Percentiles rank a stretch among this genome's conserved stretches.
Conservation (phyloP, 805 yeast species). For the Metschnikowia santaceciliae region DNA sequence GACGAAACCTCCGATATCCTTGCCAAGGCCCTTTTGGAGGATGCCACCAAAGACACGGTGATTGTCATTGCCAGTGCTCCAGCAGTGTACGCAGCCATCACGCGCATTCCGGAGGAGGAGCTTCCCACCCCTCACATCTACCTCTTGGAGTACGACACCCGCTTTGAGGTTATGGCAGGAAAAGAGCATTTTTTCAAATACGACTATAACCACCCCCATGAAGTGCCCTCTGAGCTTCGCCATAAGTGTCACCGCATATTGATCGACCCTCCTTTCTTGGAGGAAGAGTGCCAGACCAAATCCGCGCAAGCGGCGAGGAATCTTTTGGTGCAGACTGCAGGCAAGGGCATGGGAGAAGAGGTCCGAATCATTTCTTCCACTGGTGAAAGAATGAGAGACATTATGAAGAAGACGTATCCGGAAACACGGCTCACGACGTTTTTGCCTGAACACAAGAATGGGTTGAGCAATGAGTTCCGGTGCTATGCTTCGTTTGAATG, state of each 20-base stretch:
- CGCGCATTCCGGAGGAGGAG: conserved; percentile 44
- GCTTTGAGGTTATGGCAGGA: conserved; percentile 74
- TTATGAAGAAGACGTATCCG: conserved; percentile 62
- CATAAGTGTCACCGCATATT: conserved; percentile 67
- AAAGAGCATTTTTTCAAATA: conserved; percentile 61
- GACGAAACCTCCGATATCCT: conserved; percentile 67
- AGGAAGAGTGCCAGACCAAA: conserved; percentile 75
- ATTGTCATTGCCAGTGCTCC: conserved; percentile 85
- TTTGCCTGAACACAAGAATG: conserved; percentile 77
- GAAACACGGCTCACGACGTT: conserved; percentile 62
- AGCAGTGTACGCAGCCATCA: conserved; percentile 82
- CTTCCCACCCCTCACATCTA: conserved; percentile 69
- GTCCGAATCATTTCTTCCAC: conserved; percentile 71
- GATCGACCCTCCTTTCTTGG: conserved; percentile 87
- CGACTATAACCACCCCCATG: conserved; percentile 69
- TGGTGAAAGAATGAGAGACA: conserved; percentile 78
- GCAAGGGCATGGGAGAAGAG: conserved; percentile 40
- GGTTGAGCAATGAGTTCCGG: conserved; percentile 81
- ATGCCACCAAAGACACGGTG: conserved; percentile 67
- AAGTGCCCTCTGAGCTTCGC: conserved; percentile 51
- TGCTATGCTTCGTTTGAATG: conserved; percentile 82
- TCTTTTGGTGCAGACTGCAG: conserved; percentile 43
- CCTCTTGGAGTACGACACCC: conserved; percentile 71
- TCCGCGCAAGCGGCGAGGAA: conserved; percentile 52
- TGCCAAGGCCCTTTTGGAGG: conserved; percentile 70